These are phyloP conservation scores for Huntiella bhutanensis DNA, from an alignment of 2,329 filamentous ascomycete species.

Conservation along the genomic window DNA sequence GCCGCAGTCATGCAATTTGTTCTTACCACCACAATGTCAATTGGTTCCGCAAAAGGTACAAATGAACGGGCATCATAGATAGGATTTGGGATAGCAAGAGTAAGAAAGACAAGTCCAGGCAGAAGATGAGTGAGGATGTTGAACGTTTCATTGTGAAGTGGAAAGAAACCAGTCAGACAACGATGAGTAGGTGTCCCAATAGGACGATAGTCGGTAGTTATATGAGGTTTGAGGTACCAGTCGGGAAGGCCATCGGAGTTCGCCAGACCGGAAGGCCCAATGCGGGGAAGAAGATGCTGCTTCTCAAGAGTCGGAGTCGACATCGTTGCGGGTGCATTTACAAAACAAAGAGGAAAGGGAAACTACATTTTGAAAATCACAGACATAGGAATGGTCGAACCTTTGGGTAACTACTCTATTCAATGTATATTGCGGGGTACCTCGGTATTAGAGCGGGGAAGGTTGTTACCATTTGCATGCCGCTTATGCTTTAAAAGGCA, in stretches of 20 bases:
- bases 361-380: no score
- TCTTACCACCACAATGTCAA: slow-evolving; percentile 22
- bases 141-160: slow-evolving; percentile 20
- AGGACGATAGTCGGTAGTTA: slow-evolving; percentile 21
- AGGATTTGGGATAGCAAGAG: slow-evolving; percentile 16
- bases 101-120: slow-evolving; percentile 20
- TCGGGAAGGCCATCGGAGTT: slow-evolving; percentile 6
- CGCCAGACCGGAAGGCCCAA: no score
- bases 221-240: slow-evolving; percentile 13
- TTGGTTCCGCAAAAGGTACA: slow-evolving; percentile 18
- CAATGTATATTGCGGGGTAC: no score
- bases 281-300: no score
- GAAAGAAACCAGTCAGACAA: slow-evolving; percentile 23
- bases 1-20: slow-evolving; percentile 21
- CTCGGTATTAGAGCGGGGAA: no score
- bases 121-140: slow-evolving; percentile 23
- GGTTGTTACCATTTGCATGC: no score
- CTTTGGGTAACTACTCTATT: no score
- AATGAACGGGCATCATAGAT: slow-evolving; percentile 14
- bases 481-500: no score
- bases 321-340: no score
- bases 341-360: no score
- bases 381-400: no score
- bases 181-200: slow-evolving; percentile 19
- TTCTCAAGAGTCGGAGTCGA: no score